A percentile compares a stretch with the other conserved stretches of the same genome.
These are phyloP conservation scores for Psophocarpus tetragonolobus DNA, from an alignment of 306 rosid species.

Conservation along the genomic window DNA sequence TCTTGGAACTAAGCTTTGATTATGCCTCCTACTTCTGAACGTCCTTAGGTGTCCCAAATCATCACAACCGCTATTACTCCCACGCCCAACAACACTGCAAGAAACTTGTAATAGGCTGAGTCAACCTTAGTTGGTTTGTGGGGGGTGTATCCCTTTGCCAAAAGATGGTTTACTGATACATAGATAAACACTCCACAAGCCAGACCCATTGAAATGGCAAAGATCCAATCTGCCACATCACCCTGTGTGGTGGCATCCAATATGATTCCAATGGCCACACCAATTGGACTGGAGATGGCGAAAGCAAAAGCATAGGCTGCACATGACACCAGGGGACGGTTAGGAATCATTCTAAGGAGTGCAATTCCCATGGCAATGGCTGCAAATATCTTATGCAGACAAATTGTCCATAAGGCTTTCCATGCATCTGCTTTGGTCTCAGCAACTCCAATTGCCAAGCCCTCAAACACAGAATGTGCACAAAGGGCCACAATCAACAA, in stretches of 20 bases:
- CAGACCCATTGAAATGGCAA: conserved; percentile 72
- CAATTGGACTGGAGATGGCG: conserved; percentile 80
- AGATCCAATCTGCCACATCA: conserved; percentile 70
- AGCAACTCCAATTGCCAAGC: conserved; percentile 79
- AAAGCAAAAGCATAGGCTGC: conserved; percentile 66
- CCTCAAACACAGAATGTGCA: conserved; percentile 80
- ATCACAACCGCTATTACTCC: conserved; percentile 79
- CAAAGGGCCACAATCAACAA: conserved; percentile 69
- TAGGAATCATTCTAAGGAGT: conserved; percentile 74
- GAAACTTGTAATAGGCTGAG: conserved; percentile 48
- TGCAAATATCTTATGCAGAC: conserved; percentile 81
- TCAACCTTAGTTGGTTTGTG: conserved; percentile 42
- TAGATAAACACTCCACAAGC: conserved; percentile 89
- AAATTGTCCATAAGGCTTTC: conserved; percentile 85
- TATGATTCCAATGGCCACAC: conserved; percentile 68
- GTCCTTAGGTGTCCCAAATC: conserved; percentile 76
- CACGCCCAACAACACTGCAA: conserved; percentile 66
- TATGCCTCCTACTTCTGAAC: conserved; percentile 10
- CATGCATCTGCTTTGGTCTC: conserved; percentile 70
- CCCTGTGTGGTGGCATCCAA: conserved; percentile 81
- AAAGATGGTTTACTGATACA: conserved; percentile 73
- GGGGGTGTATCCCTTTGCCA: conserved; percentile 62
- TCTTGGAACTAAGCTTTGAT: background rate
- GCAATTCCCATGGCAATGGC: conserved; percentile 93
- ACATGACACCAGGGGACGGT: conserved; percentile 58